Percentiles rank a stretch among this genome's conserved stretches.
Conservation (phyloP, 2,329 filamentous ascomycete species). For the Aspergillus ochraceoroseus region DNA sequence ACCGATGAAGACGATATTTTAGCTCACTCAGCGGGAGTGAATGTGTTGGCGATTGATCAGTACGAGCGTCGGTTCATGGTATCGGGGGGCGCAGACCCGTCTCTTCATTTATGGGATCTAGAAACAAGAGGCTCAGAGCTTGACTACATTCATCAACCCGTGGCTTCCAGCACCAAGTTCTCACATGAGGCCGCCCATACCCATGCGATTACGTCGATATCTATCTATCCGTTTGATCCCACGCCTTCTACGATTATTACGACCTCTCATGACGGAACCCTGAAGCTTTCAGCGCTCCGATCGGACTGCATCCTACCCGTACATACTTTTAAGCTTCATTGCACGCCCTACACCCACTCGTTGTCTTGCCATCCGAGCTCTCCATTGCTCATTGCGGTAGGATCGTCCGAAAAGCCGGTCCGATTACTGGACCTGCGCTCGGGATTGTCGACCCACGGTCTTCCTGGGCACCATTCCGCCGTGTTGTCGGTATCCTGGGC, state of each 20-base stretch:
- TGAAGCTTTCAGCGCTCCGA: constrained; percentile 44
- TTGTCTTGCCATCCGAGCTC: constrained; percentile 63
- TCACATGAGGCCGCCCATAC: constrained; percentile 41
- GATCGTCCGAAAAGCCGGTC: constrained; percentile 77
- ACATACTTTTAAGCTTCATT: constrained; percentile 46
- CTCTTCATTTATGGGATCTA: constrained; percentile 82
- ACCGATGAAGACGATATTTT: constrained; percentile 28
- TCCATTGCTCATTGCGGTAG: constrained; percentile 76
- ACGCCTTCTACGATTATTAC: constrained; percentile 45
- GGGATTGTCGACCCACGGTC: constrained; percentile 66
- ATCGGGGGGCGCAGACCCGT: constrained; percentile 80
- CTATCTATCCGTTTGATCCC: constrained; percentile 48
- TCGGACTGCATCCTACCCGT: constrained; percentile 40
- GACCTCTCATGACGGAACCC: constrained; percentile 45
- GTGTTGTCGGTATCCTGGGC: constrained; percentile 74
- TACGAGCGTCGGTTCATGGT: constrained; percentile 75
- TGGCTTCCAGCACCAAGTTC: constrained; percentile 43
- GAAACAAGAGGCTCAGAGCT: constrained; percentile 53
- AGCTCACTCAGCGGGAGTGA: constrained; percentile 75
- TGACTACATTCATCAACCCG: constrained; percentile 52
- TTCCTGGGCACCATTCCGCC: constrained; percentile 63
- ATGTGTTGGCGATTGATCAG: constrained; percentile 70
- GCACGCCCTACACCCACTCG: constrained; percentile 58
- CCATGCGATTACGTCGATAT: constrained; percentile 45
- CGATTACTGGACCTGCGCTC: constrained; percentile 82